Evolutionary conservation across 2,329 filamentous ascomycete species (phyloP), one percentile per base, ranked within the genome.

Genomic region (Rhinocladiella mackenziei): DNA sequence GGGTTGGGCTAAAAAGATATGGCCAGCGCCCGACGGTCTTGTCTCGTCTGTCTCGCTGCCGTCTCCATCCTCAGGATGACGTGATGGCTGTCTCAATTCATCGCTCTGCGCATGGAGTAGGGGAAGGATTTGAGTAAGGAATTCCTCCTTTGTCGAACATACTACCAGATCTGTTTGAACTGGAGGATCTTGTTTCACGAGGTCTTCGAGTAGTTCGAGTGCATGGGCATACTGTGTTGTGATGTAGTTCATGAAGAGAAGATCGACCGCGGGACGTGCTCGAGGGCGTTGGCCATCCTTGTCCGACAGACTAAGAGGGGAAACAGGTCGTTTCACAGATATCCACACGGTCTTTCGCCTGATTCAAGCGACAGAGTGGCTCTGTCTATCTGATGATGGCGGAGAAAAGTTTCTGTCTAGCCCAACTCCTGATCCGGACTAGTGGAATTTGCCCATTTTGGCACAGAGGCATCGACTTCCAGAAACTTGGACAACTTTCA

Each of bases 101-200:
- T 41, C 44, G 22, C 53, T 49, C 37, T 60, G 50, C 14, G 48
- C 36, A 13, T 61, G 59, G 36, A 80, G 60, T 19, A 80, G 73
- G 9, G 70, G 58, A 26, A 70, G 57, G 14, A 91, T 68, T 14
- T 79, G 69, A 2, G 72, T 61, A 8, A 89, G 62, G 57, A 95
- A 94, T 2, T 74, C 71, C 0, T 75, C 66, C 45, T 76, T 78
- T 0, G 78, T 71, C 11, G 76, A 79, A 63, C 87, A 89, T 50
- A 95, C 68, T 47, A 95, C 64, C 33, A 95, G 64, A 0, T 80
- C 84, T 1, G 81, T 83, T 2, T 78, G 77, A 42, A 76, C 63
- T 3, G 62, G 55, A 46, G 81, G 73, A 28, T 72, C 64, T 3
- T 74, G 63, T 40, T 30, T 32, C 35, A 91, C 65, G 39, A 91